Evolutionary conservation across 441 rosid genomes (phyloP).

Genomic region (Erysimum pusillum): DNA sequence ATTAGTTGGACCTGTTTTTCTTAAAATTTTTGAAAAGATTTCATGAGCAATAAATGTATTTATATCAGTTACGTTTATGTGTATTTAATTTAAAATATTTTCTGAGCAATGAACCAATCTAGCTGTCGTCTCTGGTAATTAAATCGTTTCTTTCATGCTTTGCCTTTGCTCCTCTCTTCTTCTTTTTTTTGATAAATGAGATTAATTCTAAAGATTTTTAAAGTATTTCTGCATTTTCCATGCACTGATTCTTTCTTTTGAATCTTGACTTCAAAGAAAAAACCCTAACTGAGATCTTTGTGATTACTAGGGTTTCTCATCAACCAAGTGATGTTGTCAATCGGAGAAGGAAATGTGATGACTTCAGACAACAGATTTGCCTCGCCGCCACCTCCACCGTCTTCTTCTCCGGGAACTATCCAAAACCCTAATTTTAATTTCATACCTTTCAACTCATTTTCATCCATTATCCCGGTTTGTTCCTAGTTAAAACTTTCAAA

Average conservation of each 20-base stretch:
- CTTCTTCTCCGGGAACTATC: constrained; percentile 58
- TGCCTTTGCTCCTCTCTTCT: constrained; percentile 8
- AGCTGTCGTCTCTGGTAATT: constrained; percentile 46
- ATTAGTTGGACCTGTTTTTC: constrained; percentile 35
- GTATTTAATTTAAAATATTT: constrained; percentile 37
- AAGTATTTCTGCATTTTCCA: constrained; percentile 35
- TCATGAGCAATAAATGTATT: constrained; percentile 45
- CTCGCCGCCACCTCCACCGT: constrained; percentile 40
- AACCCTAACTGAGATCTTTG: constrained; percentile 34
- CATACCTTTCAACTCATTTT: constrained; percentile 72
- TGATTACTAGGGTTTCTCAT: constrained; percentile 11
- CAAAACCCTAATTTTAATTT: constrained; percentile 84
- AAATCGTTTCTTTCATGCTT: constrained; percentile 35
- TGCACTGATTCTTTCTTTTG: constrained; percentile 36
- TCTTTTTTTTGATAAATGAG: background rate
- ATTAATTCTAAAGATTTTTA: background rate
- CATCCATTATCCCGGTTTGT: constrained; percentile 70
- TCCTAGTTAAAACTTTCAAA: background rate
- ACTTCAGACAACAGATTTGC: constrained; percentile 54
- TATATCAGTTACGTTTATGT: constrained; percentile 42
- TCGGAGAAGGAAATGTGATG: constrained; percentile 61
- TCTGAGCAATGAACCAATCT: constrained; percentile 36
- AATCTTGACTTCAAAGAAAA: constrained; percentile 17
- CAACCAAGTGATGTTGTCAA: constrained; percentile 54
- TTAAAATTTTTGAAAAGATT: background rate